Conservation (phyloP, 768 basidiomycete genomes). For the Leccinum ochraceum region DNA sequence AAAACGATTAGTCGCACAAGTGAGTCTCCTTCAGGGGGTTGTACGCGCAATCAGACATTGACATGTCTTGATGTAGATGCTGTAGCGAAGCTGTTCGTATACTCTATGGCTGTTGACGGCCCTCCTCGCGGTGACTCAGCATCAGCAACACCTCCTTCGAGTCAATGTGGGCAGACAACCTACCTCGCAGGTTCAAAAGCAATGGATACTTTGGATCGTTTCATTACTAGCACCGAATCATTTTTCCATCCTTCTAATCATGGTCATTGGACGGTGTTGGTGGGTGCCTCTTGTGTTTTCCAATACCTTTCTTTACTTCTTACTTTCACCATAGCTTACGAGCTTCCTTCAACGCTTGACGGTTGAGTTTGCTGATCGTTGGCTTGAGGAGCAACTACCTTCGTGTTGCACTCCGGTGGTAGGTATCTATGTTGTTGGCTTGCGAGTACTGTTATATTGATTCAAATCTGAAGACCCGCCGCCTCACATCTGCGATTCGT, state of each 20-base stretch:
- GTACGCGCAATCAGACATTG: neutral
- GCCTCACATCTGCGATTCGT: slow-evolving; percentile 80
- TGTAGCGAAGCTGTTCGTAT: slow-evolving; percentile 83
- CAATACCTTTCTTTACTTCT: slow-evolving; percentile 15
- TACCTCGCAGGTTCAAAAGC: slow-evolving; percentile 85
- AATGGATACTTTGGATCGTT: slow-evolving; percentile 80
- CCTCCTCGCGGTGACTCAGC: slow-evolving; percentile 48
- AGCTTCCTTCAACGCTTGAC: slow-evolving; percentile 80
- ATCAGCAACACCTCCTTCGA: slow-evolving; percentile 64
- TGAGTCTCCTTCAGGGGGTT: slow-evolving; percentile 26
- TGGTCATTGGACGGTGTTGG: slow-evolving; percentile 70
- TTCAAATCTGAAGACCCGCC: slow-evolving; percentile 50
- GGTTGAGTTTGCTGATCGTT: slow-evolving; percentile 77
- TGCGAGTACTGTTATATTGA: neutral
- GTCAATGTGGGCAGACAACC: slow-evolving; percentile 46
- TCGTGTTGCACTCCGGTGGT: slow-evolving; percentile 81
- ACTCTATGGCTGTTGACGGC: slow-evolving; percentile 86
- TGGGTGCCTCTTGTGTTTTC: slow-evolving; percentile 4
- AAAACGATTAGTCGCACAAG: slow-evolving; percentile 66
- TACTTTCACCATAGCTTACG: slow-evolving; percentile 50
- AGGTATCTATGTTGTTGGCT: slow-evolving; percentile 5
- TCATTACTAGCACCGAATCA: slow-evolving; percentile 90
- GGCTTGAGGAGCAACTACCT: slow-evolving; percentile 73
- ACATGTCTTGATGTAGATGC: slow-evolving; percentile 48
- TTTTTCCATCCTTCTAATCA: slow-evolving; percentile 97